These are phyloP conservation scores for Pseudogymnoascus sp. DNA, from an alignment of 2,329 filamentous ascomycete species.

Conservation along the genomic window DNA sequence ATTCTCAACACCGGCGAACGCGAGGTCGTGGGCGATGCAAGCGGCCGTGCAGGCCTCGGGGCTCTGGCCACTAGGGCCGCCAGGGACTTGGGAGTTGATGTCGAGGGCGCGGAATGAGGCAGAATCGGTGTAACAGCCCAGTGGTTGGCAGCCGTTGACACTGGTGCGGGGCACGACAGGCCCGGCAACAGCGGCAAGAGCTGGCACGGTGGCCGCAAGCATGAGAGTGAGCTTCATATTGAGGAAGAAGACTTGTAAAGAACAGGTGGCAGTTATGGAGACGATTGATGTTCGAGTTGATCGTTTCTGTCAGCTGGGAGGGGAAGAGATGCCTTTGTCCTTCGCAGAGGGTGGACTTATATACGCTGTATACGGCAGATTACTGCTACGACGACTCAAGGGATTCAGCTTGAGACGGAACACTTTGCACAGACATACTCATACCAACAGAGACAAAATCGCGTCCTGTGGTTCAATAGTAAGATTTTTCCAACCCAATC, in stretches of 20 bases:
- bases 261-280: background rate
- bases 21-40: constrained; percentile 16
- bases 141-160: constrained; percentile 3
- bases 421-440: background rate
- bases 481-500: background rate
- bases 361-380: background rate
- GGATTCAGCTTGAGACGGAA: background rate
- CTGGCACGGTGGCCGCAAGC: background rate
- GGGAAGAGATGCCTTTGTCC: background rate
- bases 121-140: constrained; percentile 11
- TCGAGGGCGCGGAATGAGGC: constrained; percentile 17
- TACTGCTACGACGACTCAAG: background rate
- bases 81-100: background rate
- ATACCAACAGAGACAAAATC: background rate
- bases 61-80: background rate
- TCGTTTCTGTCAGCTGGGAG: background rate
- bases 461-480: background rate
- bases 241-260: background rate
- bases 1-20: constrained; percentile 32
- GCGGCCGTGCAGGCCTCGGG: background rate
- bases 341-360: background rate
- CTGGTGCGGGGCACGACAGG: background rate
- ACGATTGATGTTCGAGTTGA: background rate
- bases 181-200: background rate
- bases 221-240: background rate